Percentiles rank a stretch among this genome's conserved stretches.
phyloP scores from a whole-genome alignment of 2,329 filamentous ascomycete genomes.

The Fusarium fracticaudum region DNA sequence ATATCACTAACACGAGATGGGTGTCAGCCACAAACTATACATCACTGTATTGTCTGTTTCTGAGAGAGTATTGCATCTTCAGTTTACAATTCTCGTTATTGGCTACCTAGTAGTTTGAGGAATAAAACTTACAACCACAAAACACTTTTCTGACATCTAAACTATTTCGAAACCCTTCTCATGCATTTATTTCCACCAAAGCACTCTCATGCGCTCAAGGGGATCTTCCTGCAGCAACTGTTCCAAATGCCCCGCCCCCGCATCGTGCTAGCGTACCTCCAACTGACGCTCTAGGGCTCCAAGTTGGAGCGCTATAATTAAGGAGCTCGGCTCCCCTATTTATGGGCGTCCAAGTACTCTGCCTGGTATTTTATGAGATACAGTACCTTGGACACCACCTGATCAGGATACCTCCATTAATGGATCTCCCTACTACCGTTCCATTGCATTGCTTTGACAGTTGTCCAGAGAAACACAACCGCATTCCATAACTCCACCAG shows the following conservation, averaged over 20 bases:
- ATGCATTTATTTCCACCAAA: not conserved
- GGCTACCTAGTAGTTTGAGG: not conserved
- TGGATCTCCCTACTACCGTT: not conserved
- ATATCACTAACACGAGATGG: not conserved
- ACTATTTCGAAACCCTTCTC: not conserved
- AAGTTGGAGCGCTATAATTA: constrained; percentile 27
- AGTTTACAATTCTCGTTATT: not conserved
- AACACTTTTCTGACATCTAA: not conserved
- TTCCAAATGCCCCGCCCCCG: constrained; percentile 39
- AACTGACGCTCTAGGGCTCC: not conserved
- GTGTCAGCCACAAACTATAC: not conserved
- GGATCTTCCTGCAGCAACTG: constrained; percentile 6
- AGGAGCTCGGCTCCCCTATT: constrained; percentile 37
- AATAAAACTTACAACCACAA: not conserved
- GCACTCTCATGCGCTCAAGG: constrained; percentile 12
- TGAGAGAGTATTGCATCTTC: not conserved
- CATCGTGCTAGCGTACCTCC: constrained; percentile 25
- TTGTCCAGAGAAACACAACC: constrained; percentile 5
- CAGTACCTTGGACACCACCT: not conserved
- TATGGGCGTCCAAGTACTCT: constrained; percentile 1
- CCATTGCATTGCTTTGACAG: constrained; percentile 9
- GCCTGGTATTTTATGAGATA: not conserved
- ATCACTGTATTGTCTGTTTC: not conserved
- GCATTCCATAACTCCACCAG: constrained; percentile 18
- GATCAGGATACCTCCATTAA: constrained; percentile 14